These are phyloP conservation scores for Austroboletus novae-zelandiae DNA, from an alignment of 1,284 basidiomycete genomes.

Conservation along the genomic window DNA sequence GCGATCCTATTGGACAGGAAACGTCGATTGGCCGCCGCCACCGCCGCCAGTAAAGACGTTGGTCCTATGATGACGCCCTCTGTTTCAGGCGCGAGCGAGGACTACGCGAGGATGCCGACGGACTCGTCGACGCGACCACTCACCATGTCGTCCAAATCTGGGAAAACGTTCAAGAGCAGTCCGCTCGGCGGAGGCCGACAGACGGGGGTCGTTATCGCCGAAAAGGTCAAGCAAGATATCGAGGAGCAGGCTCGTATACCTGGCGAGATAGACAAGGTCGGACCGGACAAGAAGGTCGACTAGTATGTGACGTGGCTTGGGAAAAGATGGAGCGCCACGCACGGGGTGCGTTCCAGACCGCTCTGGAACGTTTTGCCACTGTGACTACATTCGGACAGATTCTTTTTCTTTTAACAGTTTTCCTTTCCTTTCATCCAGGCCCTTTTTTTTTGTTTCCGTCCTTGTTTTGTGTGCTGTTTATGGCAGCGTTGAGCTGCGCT, in stretches of 20 bases:
- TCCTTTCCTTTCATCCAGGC: background rate
- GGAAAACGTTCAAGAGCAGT: slow-evolving; percentile 64
- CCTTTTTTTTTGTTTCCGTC: background rate
- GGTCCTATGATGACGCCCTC: slow-evolving; percentile 7
- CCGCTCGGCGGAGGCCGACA: slow-evolving; percentile 48
- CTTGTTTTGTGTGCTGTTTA: slow-evolving; percentile 5
- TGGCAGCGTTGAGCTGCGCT: slow-evolving; percentile 17
- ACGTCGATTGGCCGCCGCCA: slow-evolving; percentile 36
- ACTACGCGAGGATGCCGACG: slow-evolving; percentile 9
- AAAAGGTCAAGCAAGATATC: slow-evolving; percentile 37
- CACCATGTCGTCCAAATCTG: slow-evolving; percentile 38
- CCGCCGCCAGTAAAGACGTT: slow-evolving; percentile 17
- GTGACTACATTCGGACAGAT: background rate
- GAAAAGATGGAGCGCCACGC: background rate
- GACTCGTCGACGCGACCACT: slow-evolving; percentile 14
- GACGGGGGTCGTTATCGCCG: slow-evolving; percentile 41
- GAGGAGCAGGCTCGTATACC: slow-evolving; percentile 24
- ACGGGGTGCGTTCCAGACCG: background rate
- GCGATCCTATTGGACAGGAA: slow-evolving; percentile 60
- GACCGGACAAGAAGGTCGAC: slow-evolving; percentile 23
- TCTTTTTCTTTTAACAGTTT: background rate
- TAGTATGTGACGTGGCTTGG: slow-evolving; percentile 21
- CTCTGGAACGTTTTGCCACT: background rate
- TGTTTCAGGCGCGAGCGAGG: slow-evolving; percentile 11
- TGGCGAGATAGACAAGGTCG: slow-evolving; percentile 18